Base-by-base conservation (phyloP, 2,329 filamentous ascomycete species). In the Annulohypoxylon truncatum region DNA sequence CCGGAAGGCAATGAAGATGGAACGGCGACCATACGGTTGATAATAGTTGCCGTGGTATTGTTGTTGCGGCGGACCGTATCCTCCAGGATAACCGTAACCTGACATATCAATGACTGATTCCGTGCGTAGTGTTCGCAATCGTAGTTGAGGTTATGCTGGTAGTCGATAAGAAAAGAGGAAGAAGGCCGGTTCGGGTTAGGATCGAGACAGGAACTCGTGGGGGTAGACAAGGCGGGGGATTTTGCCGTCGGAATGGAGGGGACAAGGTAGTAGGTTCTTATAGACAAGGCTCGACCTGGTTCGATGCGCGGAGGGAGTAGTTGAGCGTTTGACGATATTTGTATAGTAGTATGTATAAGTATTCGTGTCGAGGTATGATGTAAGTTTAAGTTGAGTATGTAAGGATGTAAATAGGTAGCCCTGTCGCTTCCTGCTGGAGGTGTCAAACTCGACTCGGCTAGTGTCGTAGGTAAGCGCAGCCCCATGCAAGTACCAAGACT, bases 51-150 rank as follows among this genome's bases (percentile, higher is more conserved):
- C 73, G 57, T 70, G 71, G 24, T 73, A 74, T 38, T 76, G 75
- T 35, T 75, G 73, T 50, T 73, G 75, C 55, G 75, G 76, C 60
- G 76, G 74, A 68, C 73, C 76, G 64, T 77, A 77, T 65, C 74
- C 73, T 59, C 76, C 74, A 10, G 75, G 72, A 66, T 77, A 78
- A 52, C 71, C 71, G 73, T 77, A 77, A 63, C 73, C 72, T 47
- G 76, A 75, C 76, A 77, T 77, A 47, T 72, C 72, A 70, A 59
- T 38, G 35, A 40, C 22, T 33, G 55, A 38, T 31, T 29, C 6
- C 35, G 44, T 64, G 29, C 46, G 35, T 35, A 28, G 26, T 40
- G 58, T 64, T 53, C 20, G 47, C 47, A 52, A 61, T 54, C 35
- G 51, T 22, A 52, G 55, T 50, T 54, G 38, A 42, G 47, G 59